These are phyloP conservation scores for Chloridella minuta DNA, from an alignment of 352 stramenopile genomes.

Conservation along the genomic window DNA sequence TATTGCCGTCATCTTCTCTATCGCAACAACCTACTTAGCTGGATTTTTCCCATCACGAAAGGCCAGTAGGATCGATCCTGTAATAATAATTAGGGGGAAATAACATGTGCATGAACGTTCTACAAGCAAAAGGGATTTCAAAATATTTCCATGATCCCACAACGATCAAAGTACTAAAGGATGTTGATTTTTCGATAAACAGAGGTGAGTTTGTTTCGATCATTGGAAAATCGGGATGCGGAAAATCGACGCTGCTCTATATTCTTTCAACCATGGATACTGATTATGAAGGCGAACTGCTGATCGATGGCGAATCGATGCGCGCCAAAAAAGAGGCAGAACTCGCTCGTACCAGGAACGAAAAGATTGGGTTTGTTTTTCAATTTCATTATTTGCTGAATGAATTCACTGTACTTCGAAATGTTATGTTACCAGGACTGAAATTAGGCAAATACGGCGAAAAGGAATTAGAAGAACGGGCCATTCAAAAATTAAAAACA, in stretches of 20 bases:
- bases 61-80: too few relatives aligned
- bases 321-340: too few relatives aligned
- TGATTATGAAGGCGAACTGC: not conserved
- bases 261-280: not conserved
- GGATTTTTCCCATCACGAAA: too few relatives aligned
- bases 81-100: too few relatives aligned
- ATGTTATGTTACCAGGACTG: not conserved
- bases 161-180: too few relatives aligned
- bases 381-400: not conserved
- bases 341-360: not conserved
- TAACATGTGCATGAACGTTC: too few relatives aligned
- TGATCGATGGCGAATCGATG: too few relatives aligned
- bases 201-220: not conserved
- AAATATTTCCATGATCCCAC: too few relatives aligned
- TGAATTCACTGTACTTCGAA: not conserved
- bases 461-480: not conserved
- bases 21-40: too few relatives aligned
- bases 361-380: not conserved
- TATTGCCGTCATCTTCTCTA: too few relatives aligned
- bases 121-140: too few relatives aligned
- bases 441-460: not conserved
- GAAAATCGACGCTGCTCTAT: not conserved
- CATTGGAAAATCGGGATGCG: not conserved
- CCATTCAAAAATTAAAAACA: not conserved
- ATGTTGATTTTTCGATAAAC: too few relatives aligned